A percentile compares a stretch with the other conserved stretches of the same genome.
phyloP scores from a whole-genome alignment of 495 filamentous ascomycete species.

The Aspergillus panamensis region DNA sequence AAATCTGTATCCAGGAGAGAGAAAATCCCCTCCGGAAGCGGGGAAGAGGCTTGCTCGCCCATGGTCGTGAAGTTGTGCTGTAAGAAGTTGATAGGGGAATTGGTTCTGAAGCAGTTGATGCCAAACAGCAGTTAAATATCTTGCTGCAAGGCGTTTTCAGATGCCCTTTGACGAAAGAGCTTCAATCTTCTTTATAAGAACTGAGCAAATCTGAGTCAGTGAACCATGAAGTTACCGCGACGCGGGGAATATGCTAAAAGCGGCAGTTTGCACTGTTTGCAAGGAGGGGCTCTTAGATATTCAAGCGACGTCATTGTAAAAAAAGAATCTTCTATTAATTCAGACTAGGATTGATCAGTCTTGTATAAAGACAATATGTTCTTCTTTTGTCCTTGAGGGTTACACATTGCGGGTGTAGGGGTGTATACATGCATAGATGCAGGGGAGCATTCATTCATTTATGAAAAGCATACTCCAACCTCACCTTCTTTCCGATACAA shows the following conservation, averaged over 20 bases:
- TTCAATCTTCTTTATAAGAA: not conserved
- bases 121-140: not conserved
- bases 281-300: not conserved
- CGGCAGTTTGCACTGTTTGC: conserved; percentile 36
- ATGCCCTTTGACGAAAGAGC: not conserved
- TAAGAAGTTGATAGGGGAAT: not conserved
- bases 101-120: not conserved
- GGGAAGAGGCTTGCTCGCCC: conserved; percentile 29
- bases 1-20: conserved; percentile 96
- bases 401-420: not conserved
- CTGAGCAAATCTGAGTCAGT: conserved; percentile 3
- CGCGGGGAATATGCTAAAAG: conserved; percentile 18
- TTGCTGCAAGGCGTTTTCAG: not conserved
- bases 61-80: conserved; percentile 22
- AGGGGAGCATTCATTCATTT: no score
- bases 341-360: not conserved
- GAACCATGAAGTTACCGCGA: conserved; percentile 13
- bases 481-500: no score
- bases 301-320: not conserved
- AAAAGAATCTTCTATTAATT: not conserved
- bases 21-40: conserved; percentile 65
- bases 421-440: no score
- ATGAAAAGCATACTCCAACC: no score
- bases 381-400: not conserved
- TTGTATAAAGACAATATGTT: not conserved